phyloP scores from a whole-genome alignment of 1,284 basidiomycete species.

The Singerocomus inundabilis region DNA sequence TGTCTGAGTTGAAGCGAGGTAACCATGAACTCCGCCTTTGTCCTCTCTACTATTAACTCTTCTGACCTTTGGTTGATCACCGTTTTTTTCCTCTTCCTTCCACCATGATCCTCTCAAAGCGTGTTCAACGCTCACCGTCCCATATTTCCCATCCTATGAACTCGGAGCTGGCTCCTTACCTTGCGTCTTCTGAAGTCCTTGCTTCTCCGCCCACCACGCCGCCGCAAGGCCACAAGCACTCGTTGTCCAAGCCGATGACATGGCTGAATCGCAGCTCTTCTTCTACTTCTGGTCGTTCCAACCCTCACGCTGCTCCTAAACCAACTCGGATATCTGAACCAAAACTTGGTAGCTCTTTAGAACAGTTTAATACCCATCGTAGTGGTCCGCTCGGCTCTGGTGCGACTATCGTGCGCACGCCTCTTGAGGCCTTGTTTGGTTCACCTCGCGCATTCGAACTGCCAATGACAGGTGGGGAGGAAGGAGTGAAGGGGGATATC shows the following conservation, averaged over 20 bases:
- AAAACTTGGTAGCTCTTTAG: slow-evolving; percentile 50
- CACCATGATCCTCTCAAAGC: slow-evolving; percentile 30
- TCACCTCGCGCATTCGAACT: slow-evolving; percentile 2
- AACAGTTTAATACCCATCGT: slow-evolving; percentile 41
- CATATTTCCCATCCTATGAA: slow-evolving; percentile 44
- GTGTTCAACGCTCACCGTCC: slow-evolving; percentile 27
- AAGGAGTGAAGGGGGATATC: slow-evolving; percentile 17
- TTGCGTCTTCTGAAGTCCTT: slow-evolving; percentile 30
- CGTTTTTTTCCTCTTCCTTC: neutral
- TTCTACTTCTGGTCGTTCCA: slow-evolving; percentile 23
- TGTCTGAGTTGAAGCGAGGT: slow-evolving; percentile 8
- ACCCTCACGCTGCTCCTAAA: slow-evolving; percentile 38
- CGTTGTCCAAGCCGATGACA: slow-evolving; percentile 31
- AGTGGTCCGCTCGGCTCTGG: slow-evolving; percentile 59
- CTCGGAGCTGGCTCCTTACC: slow-evolving; percentile 47
- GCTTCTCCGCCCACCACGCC: slow-evolving; percentile 30
- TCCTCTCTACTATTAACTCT: slow-evolving; percentile 11
- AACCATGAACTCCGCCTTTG: slow-evolving; percentile 12
- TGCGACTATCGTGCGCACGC: slow-evolving; percentile 69
- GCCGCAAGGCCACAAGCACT: slow-evolving; percentile 27
- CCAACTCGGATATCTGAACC: slow-evolving; percentile 62
- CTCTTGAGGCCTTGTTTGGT: slow-evolving; percentile 62
- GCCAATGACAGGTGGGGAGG: slow-evolving; percentile 17
- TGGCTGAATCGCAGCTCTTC: slow-evolving; percentile 32
- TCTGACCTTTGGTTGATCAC: neutral